phyloP scores from a whole-genome alignment of 2,329 filamentous ascomycete genomes.

The Fusarium albosuccineum region DNA sequence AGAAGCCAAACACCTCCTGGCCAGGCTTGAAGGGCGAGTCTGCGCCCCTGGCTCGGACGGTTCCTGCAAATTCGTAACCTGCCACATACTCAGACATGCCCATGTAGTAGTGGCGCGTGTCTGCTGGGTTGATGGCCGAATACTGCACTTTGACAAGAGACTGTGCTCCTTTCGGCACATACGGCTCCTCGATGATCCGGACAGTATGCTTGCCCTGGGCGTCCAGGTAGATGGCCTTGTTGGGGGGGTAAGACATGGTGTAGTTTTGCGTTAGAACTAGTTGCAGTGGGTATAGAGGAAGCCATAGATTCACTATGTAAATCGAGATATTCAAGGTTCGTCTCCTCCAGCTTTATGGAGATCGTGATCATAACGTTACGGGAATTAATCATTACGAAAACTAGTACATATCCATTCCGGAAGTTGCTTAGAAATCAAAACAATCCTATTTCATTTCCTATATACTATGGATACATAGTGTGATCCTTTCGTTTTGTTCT shows the following conservation, averaged over 20 bases:
- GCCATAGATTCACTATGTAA: too few relatives aligned
- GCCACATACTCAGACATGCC: slow-evolving; percentile 13
- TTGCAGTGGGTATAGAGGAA: too few relatives aligned
- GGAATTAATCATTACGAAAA: too few relatives aligned
- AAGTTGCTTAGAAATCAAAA: too few relatives aligned
- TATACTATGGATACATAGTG: too few relatives aligned
- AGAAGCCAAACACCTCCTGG: slow-evolving; percentile 25
- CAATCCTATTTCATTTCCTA: too few relatives aligned
- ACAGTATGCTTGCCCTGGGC: not conserved
- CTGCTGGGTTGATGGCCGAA: slow-evolving; percentile 31
- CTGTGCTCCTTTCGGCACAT: not conserved
- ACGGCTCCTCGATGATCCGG: slow-evolving; percentile 1
- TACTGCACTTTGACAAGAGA: slow-evolving; percentile 32
- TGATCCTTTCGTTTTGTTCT: too few relatives aligned
- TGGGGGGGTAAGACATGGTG: not conserved
- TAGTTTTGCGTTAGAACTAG: not conserved
- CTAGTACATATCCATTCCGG: too few relatives aligned
- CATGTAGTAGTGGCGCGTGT: slow-evolving; percentile 29
- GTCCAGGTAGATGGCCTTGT: slow-evolving; percentile 7
- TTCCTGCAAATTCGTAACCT: slow-evolving; percentile 28
- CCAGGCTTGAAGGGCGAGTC: slow-evolving; percentile 12
- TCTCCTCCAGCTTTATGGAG: too few relatives aligned
- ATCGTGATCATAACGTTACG: too few relatives aligned
- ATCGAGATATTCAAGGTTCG: too few relatives aligned
- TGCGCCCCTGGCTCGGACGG: not conserved